Evolutionary conservation across 176 grass and related monocot genomes (phyloP).

Genomic region (Triticum turgidum): DNA sequence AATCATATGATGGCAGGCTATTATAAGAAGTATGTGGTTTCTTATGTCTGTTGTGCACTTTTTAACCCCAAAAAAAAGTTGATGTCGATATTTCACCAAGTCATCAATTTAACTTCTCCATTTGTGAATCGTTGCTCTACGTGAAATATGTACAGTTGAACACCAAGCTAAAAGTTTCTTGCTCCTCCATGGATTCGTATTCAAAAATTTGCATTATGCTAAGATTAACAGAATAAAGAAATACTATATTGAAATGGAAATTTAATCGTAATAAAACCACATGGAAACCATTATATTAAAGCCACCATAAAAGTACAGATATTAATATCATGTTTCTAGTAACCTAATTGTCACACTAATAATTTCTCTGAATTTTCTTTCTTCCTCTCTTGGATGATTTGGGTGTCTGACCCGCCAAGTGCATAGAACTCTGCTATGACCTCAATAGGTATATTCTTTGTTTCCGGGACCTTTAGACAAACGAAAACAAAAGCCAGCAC

Average conservation of each 20-base stretch:
- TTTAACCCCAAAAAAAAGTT: background rate
- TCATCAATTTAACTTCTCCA: background rate
- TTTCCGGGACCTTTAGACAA: conserved; percentile 51
- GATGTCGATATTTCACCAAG: background rate
- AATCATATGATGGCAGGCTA: background rate
- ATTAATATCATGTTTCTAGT: background rate
- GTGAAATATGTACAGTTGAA: background rate
- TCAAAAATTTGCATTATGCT: background rate
- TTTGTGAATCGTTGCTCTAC: too few relatives aligned
- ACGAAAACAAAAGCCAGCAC: conserved; percentile 47
- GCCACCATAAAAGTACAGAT: background rate
- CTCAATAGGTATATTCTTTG: conserved; percentile 58
- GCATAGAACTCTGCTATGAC: conserved; percentile 62
- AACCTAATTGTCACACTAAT: background rate
- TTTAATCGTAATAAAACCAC: background rate
- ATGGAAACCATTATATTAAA: background rate
- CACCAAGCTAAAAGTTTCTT: background rate
- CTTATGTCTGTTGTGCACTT: background rate
- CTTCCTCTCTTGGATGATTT: background rate
- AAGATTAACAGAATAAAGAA: background rate
- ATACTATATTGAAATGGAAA: background rate
- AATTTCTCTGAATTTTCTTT: background rate
- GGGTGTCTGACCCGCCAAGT: conserved; percentile 22
- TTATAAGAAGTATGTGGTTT: background rate
- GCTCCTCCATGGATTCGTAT: background rate